Conservation (phyloP, 257 asterid genomes). For the Verbena officinalis region DNA sequence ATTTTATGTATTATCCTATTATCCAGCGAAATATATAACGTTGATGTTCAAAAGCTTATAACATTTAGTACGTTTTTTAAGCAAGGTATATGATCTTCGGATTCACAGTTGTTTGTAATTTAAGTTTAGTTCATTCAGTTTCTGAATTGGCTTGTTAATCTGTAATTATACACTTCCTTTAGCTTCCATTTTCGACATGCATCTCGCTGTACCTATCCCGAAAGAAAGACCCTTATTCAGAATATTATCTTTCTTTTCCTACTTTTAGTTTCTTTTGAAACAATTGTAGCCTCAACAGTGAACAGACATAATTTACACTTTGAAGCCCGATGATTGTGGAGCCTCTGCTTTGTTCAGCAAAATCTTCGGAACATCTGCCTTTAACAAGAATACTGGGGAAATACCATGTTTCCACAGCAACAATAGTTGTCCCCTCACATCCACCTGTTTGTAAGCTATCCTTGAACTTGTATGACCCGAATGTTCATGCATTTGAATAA, state of each 20-base stretch:
- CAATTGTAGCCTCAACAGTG: conserved; percentile 44
- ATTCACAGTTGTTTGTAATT: neutral
- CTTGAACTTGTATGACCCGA: neutral
- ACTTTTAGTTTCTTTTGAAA: conserved; percentile 25
- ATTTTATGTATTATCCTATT: neutral
- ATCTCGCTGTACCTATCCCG: neutral
- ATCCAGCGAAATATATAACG: no score
- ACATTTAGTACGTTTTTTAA: neutral
- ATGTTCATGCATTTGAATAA: conserved; percentile 10
- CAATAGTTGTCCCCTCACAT: conserved; percentile 35
- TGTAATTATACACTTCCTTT: conserved; percentile 6
- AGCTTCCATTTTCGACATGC: conserved; percentile 18
- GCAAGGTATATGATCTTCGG: conserved; percentile 9
- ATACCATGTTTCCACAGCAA: conserved; percentile 43
- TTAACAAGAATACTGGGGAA: conserved; percentile 34
- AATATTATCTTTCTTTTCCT: conserved; percentile 14
- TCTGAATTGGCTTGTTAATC: conserved; percentile 8
- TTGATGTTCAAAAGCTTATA: neutral
- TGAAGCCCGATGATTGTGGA: conserved; percentile 71
- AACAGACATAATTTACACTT: conserved; percentile 64
- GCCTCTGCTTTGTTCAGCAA: conserved; percentile 60
- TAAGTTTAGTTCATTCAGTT: neutral
- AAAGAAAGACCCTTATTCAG: conserved; percentile 15
- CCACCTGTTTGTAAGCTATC: conserved; percentile 75
- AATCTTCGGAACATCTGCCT: conserved; percentile 57